A percentile compares a stretch with the other conserved stretches of the same genome.
Conservation (phyloP, 371 early-diverging fungal species). For the Chytridium lagenaria region DNA sequence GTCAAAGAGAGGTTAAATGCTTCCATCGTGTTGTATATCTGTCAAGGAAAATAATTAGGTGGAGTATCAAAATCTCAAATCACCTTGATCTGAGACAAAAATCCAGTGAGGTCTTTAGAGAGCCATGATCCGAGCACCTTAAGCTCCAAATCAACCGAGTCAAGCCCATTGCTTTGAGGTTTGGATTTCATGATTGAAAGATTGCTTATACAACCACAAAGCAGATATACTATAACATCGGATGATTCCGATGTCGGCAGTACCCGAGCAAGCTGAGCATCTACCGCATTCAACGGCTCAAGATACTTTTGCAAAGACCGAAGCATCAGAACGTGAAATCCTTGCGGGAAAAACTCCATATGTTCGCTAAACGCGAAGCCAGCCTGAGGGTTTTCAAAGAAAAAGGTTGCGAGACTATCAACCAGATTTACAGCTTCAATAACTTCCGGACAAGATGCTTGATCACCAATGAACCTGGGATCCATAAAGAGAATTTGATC, state of each 20-base stretch:
- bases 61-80: background rate
- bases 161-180: background rate
- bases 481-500: background rate
- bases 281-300: background rate
- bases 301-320: background rate
- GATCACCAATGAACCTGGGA: background rate
- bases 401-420: background rate
- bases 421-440: background rate
- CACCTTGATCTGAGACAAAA: slow-evolving; percentile 3
- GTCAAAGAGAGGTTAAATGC: background rate
- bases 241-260: background rate
- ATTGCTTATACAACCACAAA: background rate
- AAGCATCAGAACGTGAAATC: background rate
- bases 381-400: background rate
- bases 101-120: background rate
- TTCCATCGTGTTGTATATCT: slow-evolving; percentile 12
- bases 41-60: background rate
- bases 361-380: background rate
- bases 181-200: background rate
- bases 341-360: background rate
- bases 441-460: background rate
- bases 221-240: background rate
- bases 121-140: background rate
- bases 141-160: background rate
- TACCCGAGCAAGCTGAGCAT: background rate